Conservation (phyloP, 495 filamentous ascomycete genomes). For the Neurospora intermedia region DNA sequence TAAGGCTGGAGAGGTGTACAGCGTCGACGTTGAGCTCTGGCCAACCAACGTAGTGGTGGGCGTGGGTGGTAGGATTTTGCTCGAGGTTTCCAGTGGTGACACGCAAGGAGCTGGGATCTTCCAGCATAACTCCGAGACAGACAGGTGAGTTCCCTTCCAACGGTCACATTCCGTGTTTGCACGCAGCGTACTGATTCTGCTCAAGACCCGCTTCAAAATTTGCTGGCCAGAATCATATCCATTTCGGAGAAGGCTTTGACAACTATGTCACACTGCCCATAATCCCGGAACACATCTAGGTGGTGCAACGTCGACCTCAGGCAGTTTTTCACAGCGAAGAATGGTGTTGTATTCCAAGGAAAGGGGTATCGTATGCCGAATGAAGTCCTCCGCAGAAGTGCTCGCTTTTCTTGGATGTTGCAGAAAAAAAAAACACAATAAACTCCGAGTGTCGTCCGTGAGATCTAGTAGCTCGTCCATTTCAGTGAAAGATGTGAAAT, state of each 20-base stretch:
- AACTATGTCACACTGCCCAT: slow-evolving; percentile 49
- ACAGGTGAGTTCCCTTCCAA: slow-evolving; percentile 15
- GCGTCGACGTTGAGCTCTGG: slow-evolving; percentile 58
- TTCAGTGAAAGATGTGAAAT: background rate
- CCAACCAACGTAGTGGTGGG: slow-evolving; percentile 56
- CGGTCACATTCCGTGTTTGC: background rate
- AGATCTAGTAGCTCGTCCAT: background rate
- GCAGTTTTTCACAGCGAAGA: background rate
- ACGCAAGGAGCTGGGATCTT: slow-evolving; percentile 53
- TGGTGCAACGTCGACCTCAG: background rate
- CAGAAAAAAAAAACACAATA: background rate
- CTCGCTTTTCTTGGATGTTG: background rate
- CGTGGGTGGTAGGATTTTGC: slow-evolving; percentile 39
- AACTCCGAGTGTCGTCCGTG: background rate
- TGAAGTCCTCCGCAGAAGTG: background rate
- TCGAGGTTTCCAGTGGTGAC: slow-evolving; percentile 51
- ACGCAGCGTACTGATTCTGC: background rate
- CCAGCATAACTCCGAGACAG: slow-evolving; percentile 35
- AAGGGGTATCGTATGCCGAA: background rate
- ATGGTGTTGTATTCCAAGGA: background rate
- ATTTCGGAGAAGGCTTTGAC: slow-evolving; percentile 39
- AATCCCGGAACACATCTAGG: slow-evolving; percentile 26
- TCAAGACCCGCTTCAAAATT: slow-evolving; percentile 34
- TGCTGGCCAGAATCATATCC: slow-evolving; percentile 42
- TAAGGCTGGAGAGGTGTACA: slow-evolving; percentile 45